Evolutionary conservation across 768 basidiomycete species (phyloP).

Genomic region (Multifurca ochricompacta): DNA sequence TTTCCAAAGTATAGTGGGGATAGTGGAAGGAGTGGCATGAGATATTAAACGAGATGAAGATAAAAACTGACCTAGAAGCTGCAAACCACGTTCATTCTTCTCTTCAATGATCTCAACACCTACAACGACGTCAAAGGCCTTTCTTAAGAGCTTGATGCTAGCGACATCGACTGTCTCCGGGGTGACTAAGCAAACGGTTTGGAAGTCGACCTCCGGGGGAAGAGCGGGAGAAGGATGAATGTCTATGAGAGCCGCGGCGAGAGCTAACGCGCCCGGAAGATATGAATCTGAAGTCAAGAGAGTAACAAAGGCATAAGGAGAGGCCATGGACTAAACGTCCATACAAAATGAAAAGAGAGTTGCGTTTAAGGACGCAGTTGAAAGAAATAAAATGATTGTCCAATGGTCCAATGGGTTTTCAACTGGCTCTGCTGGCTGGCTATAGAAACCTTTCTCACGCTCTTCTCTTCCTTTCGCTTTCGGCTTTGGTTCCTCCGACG

Average conservation of each 20-base stretch:
- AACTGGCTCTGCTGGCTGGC: conserved; percentile 1
- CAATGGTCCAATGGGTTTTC: background rate
- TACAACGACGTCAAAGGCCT: conserved; percentile 75
- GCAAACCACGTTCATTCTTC: conserved; percentile 55
- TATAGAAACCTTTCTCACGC: conserved; percentile 16
- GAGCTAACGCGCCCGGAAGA: conserved; percentile 84
- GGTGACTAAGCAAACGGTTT: conserved; percentile 86
- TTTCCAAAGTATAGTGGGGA: background rate
- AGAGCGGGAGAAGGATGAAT: conserved; percentile 55
- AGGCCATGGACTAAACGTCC: conserved; percentile 41
- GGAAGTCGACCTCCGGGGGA: conserved; percentile 58
- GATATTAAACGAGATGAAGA: background rate
- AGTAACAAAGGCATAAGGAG: conserved; percentile 78
- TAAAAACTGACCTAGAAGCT: conserved; percentile 67
- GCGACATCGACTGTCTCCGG: conserved; percentile 87
- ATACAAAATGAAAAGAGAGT: conserved; percentile 8
- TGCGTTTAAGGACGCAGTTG: conserved; percentile 19
- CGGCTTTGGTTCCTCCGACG: background rate
- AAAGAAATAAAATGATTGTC: conserved; percentile 16
- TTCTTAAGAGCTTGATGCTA: conserved; percentile 70
- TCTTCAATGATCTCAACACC: conserved; percentile 87
- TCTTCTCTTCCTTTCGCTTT: no score
- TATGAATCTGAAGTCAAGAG: conserved; percentile 89
- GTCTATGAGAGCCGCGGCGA: conserved; percentile 78
- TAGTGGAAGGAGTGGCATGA: background rate